Evolutionary conservation across 768 basidiomycete species (phyloP), one percentile per base, ranked within the genome.

Genomic region (Guyanaporus albipodus): DNA sequence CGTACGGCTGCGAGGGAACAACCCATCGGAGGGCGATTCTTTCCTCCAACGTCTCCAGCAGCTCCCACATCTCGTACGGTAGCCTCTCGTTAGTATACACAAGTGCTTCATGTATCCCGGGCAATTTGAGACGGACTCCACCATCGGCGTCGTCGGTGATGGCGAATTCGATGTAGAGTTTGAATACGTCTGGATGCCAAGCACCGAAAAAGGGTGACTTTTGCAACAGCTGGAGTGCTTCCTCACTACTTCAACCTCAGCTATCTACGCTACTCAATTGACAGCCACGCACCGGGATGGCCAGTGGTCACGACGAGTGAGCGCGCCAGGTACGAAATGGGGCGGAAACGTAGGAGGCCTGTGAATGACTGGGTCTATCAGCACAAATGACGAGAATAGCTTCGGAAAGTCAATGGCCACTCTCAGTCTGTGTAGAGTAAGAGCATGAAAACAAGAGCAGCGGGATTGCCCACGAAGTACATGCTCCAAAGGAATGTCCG

Each of bases 401-500:
- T 69, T 67, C 0, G 90, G 89, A 47, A 72, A 69, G 33, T 75
- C 72, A 21, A 82, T 55, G 3, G 87, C 85, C 1, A 82, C 87
- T 31, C 82, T 76, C n/a, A 78, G 62, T 14, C 85, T 89, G 53
- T 10, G 19, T 18, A 19, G 14, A 41, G 24, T 34, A 18, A 49
- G 18, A 28, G 15, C 21, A 4, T 14, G 26, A 24, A 4, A 27
- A 1, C 3, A 5, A 14, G n/a, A 6, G 2, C 1, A 18, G 18
- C 26, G 6, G 21, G 41, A 46, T 7, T 44, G 73, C 87, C 58
- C 59, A 90, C 83, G 80, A 74, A 2, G 82, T 80, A 58, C 82
- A 83, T 2, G 87, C 92, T 17, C 93, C 89, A 42, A 89, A 82
- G 0, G 91, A 93, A 60, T 96, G 93, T 0, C 91, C 92, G 4